Base-by-base conservation (phyloP, 2,329 filamentous ascomycete genomes). In the Calonectria pauciramosa region DNA sequence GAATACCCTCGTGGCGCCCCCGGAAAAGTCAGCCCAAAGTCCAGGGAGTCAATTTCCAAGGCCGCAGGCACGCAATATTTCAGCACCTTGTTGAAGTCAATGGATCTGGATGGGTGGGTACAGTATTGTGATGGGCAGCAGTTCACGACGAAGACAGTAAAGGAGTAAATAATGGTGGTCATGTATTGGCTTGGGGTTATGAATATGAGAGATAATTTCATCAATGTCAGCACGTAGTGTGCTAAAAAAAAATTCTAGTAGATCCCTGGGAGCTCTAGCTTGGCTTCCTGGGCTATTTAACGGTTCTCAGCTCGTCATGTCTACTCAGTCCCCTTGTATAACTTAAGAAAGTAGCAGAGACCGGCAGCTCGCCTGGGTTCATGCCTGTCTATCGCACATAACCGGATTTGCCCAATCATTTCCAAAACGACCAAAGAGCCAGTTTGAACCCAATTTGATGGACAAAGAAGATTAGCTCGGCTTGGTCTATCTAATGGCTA, bases 11-110 rank as follows among this genome's bases (percentile, higher is more conserved):
- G 88, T 34, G 87, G 86, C 1, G 88, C 87, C 20, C 82, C 82
- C 0, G 74, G 84, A n/a, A 75, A 1, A 82, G 88, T 30, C 76
- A 82, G 77, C 1, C 74, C 74, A 36, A 75, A 84, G 69, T 80
- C 86, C 74, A 73, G 82, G 8, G 79, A 82, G 5, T 86, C 87
- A 11, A 93, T 91, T 76, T 83, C 84, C 47, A 65, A 75, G 6
- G 87, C 86, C 1, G 75, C 81, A 0, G 88, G 85, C 3, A 86
- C 87, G 0, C 80, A 85, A 1, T 85, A 85, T 0, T 94, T 94
- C 77, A 93, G 91, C 64, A 93, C 90, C 4, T 86, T 94, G n/a
- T 85, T 94, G 68, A 94, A 94, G 86, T 90, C 89, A 75, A 90
- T 92, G 88, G 83, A 90, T 64, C 82, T 94, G 70, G 89, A 92